Evolutionary conservation across 1,284 basidiomycete genomes (phyloP).

Genomic region (Ustilago crameri): DNA sequence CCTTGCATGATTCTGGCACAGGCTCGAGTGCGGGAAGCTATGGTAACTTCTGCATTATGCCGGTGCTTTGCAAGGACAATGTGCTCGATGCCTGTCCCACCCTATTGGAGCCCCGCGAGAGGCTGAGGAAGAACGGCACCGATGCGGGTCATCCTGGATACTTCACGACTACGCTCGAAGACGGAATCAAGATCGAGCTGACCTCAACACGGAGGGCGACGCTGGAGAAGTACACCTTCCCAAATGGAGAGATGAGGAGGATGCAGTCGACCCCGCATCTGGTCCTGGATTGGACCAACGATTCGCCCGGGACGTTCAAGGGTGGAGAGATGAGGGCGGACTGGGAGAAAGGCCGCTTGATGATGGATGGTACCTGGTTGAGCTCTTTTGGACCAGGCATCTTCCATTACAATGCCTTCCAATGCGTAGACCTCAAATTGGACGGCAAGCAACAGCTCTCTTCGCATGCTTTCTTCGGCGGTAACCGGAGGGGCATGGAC

Average conservation of each 20-base stretch:
- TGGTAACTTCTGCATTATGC: conserved; percentile 61
- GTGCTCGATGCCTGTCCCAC: conserved; percentile 51
- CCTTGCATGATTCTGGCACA: conserved; percentile 60
- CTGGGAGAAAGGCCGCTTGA: conserved; percentile 38
- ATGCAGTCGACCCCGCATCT: conserved; percentile 39
- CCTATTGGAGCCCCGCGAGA: conserved; percentile 52
- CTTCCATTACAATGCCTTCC: conserved; percentile 47
- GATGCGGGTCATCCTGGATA: conserved; percentile 57
- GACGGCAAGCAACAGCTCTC: conserved; percentile 49
- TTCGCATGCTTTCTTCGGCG: conserved; percentile 53
- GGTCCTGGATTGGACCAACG: conserved; percentile 62
- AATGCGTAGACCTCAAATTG: conserved; percentile 53
- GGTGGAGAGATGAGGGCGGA: conserved; percentile 51
- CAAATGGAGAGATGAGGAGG: conserved; percentile 24
- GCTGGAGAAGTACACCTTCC: conserved; percentile 58
- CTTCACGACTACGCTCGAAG: conserved; percentile 57
- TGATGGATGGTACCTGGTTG: conserved; percentile 54
- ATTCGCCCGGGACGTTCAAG: conserved; percentile 53
- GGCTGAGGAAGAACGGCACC: conserved; percentile 33
- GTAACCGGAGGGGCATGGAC: conserved; percentile 53
- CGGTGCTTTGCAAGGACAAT: conserved; percentile 51
- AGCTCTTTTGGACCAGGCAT: conserved; percentile 49
- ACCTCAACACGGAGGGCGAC: conserved; percentile 55
- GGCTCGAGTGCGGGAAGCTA: conserved; percentile 56
- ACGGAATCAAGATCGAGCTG: conserved; percentile 56